Conservation (phyloP, 2,329 filamentous ascomycete species). For the Periglandula ipomoeae region DNA sequence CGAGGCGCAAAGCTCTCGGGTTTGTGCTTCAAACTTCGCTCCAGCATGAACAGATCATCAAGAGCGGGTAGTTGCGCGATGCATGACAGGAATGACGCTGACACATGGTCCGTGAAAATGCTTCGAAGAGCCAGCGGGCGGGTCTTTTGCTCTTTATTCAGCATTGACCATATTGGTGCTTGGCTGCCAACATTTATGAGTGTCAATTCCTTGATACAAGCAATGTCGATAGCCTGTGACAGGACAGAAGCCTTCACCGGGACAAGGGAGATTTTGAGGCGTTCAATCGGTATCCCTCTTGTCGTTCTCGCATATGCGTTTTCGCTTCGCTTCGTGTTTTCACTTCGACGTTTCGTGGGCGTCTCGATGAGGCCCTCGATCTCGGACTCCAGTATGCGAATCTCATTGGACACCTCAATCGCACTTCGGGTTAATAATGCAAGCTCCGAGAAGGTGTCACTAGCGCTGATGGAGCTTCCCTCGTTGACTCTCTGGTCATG, state of each 20-base stretch:
- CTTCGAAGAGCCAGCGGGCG: constrained; percentile 43
- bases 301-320: constrained; percentile 48
- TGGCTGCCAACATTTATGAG: constrained; percentile 57
- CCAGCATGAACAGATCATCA: constrained; percentile 50
- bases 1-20: constrained; percentile 44
- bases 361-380: constrained; percentile 4
- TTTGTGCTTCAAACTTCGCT: constrained; percentile 40
- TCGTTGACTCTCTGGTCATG: constrained; percentile 5
- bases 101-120: constrained; percentile 57
- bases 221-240: constrained; percentile 46
- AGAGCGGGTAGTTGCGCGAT: constrained; percentile 43
- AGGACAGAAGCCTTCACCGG: constrained; percentile 51
- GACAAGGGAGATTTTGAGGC: constrained; percentile 47
- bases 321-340: constrained; percentile 20
- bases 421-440: constrained; percentile 6
- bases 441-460: constrained; percentile 24
- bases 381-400: constrained; percentile 9
- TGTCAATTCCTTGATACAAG: constrained; percentile 46
- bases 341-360: constrained; percentile 3
- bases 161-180: constrained; percentile 46
- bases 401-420: constrained; percentile 8
- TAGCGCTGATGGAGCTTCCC: not conserved
- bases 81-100: constrained; percentile 42
- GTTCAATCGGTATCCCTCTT: constrained; percentile 47
- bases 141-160: constrained; percentile 44